Percentiles rank a stretch among this genome's conserved stretches.
These are phyloP conservation scores for Ganoderma resinaceum DNA, from an alignment of 1,284 basidiomycete genomes.

Conservation along the genomic window DNA sequence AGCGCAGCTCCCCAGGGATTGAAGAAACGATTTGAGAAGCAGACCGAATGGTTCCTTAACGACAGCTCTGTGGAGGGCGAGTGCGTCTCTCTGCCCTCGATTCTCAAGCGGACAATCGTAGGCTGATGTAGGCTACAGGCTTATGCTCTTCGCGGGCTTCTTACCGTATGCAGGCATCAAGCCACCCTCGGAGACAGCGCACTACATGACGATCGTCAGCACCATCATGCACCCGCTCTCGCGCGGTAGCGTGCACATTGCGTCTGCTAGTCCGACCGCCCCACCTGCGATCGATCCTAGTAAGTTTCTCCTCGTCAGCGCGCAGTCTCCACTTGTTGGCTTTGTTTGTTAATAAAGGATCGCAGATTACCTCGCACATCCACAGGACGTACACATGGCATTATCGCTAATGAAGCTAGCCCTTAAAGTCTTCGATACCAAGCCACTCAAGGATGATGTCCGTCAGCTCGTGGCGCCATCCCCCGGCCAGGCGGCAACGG, in stretches of 20 bases:
- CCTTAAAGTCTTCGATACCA: constrained; percentile 20
- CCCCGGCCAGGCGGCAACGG: constrained; percentile 16
- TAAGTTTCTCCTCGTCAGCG: not conserved
- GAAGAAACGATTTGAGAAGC: constrained; percentile 17
- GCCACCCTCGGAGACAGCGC: constrained; percentile 5
- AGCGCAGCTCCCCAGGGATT: constrained; percentile 6
- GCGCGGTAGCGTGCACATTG: constrained; percentile 50
- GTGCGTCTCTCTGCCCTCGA: not conserved
- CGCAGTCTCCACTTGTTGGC: too few relatives aligned
- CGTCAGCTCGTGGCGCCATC: constrained; percentile 26
- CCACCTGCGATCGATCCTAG: constrained; percentile 53
- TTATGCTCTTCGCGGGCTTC: constrained; percentile 17
- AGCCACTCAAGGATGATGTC: constrained; percentile 19
- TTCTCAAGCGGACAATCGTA: not conserved
- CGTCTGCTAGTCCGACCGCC: constrained; percentile 30
- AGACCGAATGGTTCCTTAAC: constrained; percentile 12
- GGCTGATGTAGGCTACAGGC: not conserved
- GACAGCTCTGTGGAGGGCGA: constrained; percentile 19
- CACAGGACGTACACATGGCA: not conserved
- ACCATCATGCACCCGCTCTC: constrained; percentile 36
- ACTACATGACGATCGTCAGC: constrained; percentile 12
- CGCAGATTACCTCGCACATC: not conserved
- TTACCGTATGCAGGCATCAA: constrained; percentile 5
- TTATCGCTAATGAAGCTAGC: constrained; percentile 13
- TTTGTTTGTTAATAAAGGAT: not conserved